These are phyloP conservation scores for Beta macrorhiza DNA, from an alignment of 179 eudicot genomes.

Conservation along the genomic window DNA sequence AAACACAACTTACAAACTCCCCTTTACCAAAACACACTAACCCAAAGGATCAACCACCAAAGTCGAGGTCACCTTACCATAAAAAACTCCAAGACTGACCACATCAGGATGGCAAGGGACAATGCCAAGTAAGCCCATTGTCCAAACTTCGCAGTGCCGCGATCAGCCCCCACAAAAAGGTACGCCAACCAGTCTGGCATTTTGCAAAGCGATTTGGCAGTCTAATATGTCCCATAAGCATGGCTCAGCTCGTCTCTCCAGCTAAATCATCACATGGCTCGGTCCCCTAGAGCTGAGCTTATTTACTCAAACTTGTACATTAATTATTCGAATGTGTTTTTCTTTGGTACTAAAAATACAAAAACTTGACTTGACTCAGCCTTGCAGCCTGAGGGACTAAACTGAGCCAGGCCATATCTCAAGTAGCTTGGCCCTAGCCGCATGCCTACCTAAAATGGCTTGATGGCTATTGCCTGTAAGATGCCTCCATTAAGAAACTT, in stretches of 20 bases:
- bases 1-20: not conserved
- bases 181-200: not conserved
- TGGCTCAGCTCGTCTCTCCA: not conserved
- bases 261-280: too few species aligned
- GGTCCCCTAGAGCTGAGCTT: not conserved
- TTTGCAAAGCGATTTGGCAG: not conserved
- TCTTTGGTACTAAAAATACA: too few species aligned
- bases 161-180: not conserved
- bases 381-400: not conserved
- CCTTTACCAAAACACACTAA: not conserved
- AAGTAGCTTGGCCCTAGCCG: too few species aligned
- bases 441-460: not conserved
- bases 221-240: not conserved
- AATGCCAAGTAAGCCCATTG: not conserved
- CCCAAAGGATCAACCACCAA: not conserved
- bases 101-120: not conserved
- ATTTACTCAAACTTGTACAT: not conserved
- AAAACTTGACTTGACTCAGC: not conserved
- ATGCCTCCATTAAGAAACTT: not conserved
- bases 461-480: not conserved
- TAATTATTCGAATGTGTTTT: too few species aligned
- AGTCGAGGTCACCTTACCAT: not conserved
- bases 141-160: not conserved
- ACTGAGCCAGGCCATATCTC: not conserved
- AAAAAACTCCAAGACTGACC: not conserved